Evolutionary conservation across 345 rosid species (phyloP), one percentile per base, ranked within the genome.

Genomic region (Linum tenue): DNA sequence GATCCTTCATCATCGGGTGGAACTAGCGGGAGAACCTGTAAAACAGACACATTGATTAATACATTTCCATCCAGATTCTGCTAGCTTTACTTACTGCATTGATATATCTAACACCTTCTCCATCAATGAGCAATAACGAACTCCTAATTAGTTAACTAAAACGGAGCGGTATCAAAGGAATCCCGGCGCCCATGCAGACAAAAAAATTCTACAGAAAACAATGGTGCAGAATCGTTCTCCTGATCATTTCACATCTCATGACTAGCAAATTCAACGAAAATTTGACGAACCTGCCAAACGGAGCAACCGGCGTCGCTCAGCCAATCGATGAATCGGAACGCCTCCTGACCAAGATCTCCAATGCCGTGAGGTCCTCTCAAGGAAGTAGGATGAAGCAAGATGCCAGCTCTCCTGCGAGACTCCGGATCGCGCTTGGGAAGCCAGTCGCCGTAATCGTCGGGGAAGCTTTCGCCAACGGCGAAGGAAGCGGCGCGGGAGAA

Each of bases 21-120:
- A 76, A 90, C 98, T 35, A 92, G 94, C 70, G 98, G 98, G 70
- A 92, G 91, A 66, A 92, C 98, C 98, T 92, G 80, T 76, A 64
- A n/a, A 14, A 64, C 2, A 7, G 31, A 22, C 31, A 22, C 31
- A 22, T 22, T 22, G 31, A 22, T 22, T 22, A 22, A 22, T 22
- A 22, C 31, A 22, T 22, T 22, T 22, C 31, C 31, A 22, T 22
- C 31, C 31, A 0, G 31, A 22, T 22, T 22, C 31, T 22, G 31
- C 31, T 22, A 22, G 31, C 31, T 22, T 22, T 22, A 22, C 31
- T 22, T 22, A 22, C 31, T 22, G 31, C 31, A 22, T 22, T 22
- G 31, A 22, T 22, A 22, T 22, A 22, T 22, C 31, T 22, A 22
- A 22, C 31, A 22, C 31, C 31, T 22, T 22, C 31, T 60, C 31